Base-by-base conservation (phyloP, 164 flowering plant genomes). In the Warburgia ugandensis region DNA sequence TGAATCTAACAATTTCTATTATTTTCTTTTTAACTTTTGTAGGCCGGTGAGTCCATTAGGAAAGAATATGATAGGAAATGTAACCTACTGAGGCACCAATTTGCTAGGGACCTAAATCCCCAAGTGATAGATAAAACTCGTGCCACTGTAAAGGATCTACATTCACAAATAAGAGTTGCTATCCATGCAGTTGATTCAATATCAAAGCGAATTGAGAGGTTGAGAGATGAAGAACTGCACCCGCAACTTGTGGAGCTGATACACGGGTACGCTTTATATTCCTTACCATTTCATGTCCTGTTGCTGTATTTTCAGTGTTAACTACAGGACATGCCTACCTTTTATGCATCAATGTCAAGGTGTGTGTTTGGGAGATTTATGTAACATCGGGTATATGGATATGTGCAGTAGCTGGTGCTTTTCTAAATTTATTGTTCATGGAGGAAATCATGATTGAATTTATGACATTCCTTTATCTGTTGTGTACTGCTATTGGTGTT, bases 141-240 rank as follows among this genome's bases (percentile, higher is more conserved):
- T 25, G 70, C 96, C 32, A 73, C 66, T 50, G 77, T 75, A 2
- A 94, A 86, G 70, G 99, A 94, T 73, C 77, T 89, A 35, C 79
- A 89, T 61, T 94, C 99, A 29, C 73, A 79, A 31, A 66, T 86
- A 19, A 65, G 74, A 53, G 97, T 94, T 31, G 87, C 92, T 16
- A 77, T 94, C 58, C 84, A 89, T 45, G 68, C 97, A 25, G 87
- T 84, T 51, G 87, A 83, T 70, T 71, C 90, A 17, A 94, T 94
- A 52, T 78, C 99, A 30, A 84, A 77, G 67, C 69, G 95, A 50
- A 94, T 89, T 44, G 99, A 89, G 72, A 86, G 75, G 62, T 73
- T 94, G 79, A 85, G 99, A 69, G 99, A 94, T 60, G 97, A 94
- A 50, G 99, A 94, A 64, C 59, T 94, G 77, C 82, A 72, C 47